Conservation (phyloP, 2,329 filamentous ascomycete species). For the Geosmithia putterillii region DNA sequence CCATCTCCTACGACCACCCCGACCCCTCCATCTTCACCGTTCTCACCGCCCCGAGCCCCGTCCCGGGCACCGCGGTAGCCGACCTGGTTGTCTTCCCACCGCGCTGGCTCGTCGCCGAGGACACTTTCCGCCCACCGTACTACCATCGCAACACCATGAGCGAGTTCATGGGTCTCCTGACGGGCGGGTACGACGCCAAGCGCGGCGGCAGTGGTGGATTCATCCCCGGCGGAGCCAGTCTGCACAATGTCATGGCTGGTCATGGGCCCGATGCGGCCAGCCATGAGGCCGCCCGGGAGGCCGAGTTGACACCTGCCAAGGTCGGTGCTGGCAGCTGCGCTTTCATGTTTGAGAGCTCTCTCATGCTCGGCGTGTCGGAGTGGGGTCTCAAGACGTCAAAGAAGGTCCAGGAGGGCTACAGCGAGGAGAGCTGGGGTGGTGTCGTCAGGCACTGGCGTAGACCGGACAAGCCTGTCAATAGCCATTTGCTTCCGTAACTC, state of each 20-base stretch:
- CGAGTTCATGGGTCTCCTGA: slow-evolving; percentile 52
- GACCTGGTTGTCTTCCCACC: slow-evolving; percentile 68
- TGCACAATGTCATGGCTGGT: slow-evolving; percentile 62
- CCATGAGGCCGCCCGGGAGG: slow-evolving; percentile 42
- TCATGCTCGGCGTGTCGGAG: slow-evolving; percentile 61
- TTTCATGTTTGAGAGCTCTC: slow-evolving; percentile 58
- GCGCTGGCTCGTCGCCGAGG: slow-evolving; percentile 56
- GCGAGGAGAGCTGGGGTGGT: slow-evolving; percentile 64
- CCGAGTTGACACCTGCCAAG: slow-evolving; percentile 39
- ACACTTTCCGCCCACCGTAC: slow-evolving; percentile 62
- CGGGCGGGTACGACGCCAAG: slow-evolving; percentile 50
- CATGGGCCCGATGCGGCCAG: slow-evolving; percentile 48
- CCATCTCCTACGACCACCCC: slow-evolving; percentile 63
- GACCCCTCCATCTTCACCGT: slow-evolving; percentile 72
- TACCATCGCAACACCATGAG: slow-evolving; percentile 60
- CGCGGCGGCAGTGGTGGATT: slow-evolving; percentile 37
- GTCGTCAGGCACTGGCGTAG: slow-evolving; percentile 39
- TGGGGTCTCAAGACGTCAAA: slow-evolving; percentile 52
- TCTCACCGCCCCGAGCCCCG: slow-evolving; percentile 47
- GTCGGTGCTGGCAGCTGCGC: slow-evolving; percentile 51
- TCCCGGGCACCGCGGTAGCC: slow-evolving; percentile 50
- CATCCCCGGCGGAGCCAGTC: slow-evolving; percentile 41
- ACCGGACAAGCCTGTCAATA: slow-evolving; percentile 1
- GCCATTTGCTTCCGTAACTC: slow-evolving; percentile 3
- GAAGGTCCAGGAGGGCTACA: slow-evolving; percentile 55